Percentiles rank a stretch among this genome's conserved stretches.
phyloP scores from a whole-genome alignment of 2,329 filamentous ascomycete genomes.

The Phyllosticta paracitricarpa region DNA sequence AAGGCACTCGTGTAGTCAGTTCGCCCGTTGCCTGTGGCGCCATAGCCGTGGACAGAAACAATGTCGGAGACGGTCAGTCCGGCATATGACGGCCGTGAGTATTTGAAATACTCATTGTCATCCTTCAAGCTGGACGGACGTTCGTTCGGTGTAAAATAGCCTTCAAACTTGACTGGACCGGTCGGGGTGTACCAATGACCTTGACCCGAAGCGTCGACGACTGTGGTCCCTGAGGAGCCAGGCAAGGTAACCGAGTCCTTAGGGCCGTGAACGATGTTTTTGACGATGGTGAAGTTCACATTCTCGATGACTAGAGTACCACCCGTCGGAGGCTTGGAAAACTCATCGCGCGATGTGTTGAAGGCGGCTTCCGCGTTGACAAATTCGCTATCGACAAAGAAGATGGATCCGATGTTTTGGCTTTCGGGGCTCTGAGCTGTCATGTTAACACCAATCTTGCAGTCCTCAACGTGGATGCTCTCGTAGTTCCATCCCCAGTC shows the following conservation, averaged over 20 bases:
- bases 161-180: conserved; percentile 35
- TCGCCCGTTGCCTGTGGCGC: conserved; percentile 68
- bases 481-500: conserved; percentile 51
- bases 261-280: conserved; percentile 16
- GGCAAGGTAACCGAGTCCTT: conserved; percentile 17
- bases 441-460: conserved; percentile 43
- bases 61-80: conserved; percentile 43
- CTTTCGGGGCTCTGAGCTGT: conserved; percentile 21
- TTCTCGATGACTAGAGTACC: conserved; percentile 49
- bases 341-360: conserved; percentile 34
- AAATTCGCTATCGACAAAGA: conserved; percentile 47
- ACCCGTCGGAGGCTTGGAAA: conserved; percentile 33
- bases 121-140: conserved; percentile 36
- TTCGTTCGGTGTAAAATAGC: conserved; percentile 33
- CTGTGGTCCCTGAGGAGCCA: conserved; percentile 14
- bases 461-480: conserved; percentile 42
- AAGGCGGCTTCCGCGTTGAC: conserved; percentile 42
- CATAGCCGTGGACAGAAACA: conserved; percentile 25
- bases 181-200: conserved; percentile 22
- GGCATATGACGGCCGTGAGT: conserved; percentile 41
- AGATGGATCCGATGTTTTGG: conserved; percentile 45
- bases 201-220: conserved; percentile 23
- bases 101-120: conserved; percentile 39
- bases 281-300: conserved; percentile 48
- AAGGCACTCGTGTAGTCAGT: conserved; percentile 72